Conservation (phyloP, 495 filamentous ascomycete genomes). For the Podospora pseudopauciseta region DNA sequence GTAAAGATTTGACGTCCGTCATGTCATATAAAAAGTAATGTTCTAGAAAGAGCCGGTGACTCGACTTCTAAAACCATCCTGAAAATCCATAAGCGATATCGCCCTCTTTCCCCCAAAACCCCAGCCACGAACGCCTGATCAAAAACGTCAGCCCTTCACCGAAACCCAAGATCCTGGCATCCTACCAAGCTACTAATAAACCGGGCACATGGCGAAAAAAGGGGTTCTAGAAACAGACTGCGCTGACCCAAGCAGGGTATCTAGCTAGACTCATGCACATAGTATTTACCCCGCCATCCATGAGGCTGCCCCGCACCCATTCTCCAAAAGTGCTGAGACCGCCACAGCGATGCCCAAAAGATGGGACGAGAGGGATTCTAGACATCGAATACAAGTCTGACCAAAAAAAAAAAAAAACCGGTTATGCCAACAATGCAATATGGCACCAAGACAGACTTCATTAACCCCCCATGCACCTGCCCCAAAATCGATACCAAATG, state of each 20-base stretch:
- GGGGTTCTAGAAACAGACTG: neutral
- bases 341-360: too few relatives aligned
- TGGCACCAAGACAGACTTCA: neutral
- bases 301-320: too few relatives aligned
- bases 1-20: too few relatives aligned
- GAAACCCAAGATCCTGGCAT: neutral
- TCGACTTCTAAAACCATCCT: neutral
- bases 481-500: slow-evolving; percentile 2
- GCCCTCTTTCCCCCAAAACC: neutral
- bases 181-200: too few relatives aligned
- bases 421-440: neutral
- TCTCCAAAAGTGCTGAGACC: too few relatives aligned
- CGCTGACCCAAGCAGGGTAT: too few relatives aligned
- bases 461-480: neutral
- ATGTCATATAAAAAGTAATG: too few relatives aligned
- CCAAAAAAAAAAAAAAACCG: neutral
- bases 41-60: neutral
- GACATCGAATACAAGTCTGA: too few relatives aligned
- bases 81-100: neutral
- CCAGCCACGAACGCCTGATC: neutral
- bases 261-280: too few relatives aligned
- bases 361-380: too few relatives aligned
- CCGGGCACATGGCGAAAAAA: neutral
- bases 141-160: neutral
- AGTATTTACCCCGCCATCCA: too few relatives aligned